These are phyloP conservation scores for Nyssa sinensis DNA, from an alignment of 148 eudicot genomes.

Conservation along the genomic window DNA sequence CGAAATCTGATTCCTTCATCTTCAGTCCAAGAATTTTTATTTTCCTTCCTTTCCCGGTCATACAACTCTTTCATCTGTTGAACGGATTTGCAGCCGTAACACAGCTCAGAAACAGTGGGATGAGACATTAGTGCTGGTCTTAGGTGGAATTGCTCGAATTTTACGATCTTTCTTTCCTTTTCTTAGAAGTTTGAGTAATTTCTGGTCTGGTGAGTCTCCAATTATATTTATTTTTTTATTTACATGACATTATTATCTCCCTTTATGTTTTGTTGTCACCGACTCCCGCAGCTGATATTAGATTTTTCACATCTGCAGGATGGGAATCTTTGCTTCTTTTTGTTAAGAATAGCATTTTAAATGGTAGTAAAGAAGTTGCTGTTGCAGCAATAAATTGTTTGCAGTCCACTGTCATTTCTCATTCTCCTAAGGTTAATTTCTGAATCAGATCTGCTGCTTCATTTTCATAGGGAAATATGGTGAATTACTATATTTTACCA, in stretches of 20 bases:
- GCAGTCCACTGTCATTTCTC: constrained; percentile 83
- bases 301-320: constrained; percentile 47
- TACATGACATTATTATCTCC: neutral
- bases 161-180: constrained; percentile 82
- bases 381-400: constrained; percentile 92
- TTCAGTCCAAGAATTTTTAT: neutral
- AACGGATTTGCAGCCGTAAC: constrained; percentile 68
- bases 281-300: neutral
- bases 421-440: constrained; percentile 70
- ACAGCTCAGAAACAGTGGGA: constrained; percentile 99
- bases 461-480: neutral
- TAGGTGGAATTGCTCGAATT: constrained; percentile 87
- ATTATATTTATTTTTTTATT: neutral
- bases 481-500: neutral
- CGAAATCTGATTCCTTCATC: neutral
- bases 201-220: constrained; percentile 68
- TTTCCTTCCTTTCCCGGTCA: neutral
- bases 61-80: neutral
- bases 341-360: constrained; percentile 67
- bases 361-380: constrained; percentile 93
- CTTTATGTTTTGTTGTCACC: neutral
- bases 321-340: constrained; percentile 81
- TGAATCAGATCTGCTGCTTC: neutral
- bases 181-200: constrained; percentile 69
- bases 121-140: constrained; percentile 91